Evolutionary conservation across 2,329 filamentous ascomycete genomes (phyloP), one percentile per base, ranked within the genome.

Genomic region (Apiospora saccharicola): DNA sequence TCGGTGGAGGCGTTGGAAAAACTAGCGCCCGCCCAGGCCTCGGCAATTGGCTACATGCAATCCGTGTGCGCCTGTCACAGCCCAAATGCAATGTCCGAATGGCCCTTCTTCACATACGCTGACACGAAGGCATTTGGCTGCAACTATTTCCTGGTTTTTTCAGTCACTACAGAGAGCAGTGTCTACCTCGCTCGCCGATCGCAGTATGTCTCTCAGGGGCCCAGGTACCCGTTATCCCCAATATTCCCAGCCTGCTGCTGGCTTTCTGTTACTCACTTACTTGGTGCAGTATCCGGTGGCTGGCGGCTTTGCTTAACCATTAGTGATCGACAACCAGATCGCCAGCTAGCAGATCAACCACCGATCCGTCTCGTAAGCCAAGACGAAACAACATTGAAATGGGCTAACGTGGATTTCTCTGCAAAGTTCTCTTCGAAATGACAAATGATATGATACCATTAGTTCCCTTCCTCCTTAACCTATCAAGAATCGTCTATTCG

Each of bases 11-110:
- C 53, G 30, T 61, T 37, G 53, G n/a, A 34, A 30, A 61, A 61
- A 61, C 37, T 61, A 37, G 53, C 53, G 53, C 53, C 53, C 53
- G 53, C 26, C 53, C 53, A 37, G 53, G 13, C 34, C n/a, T 64
- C 53, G 57, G 57, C 57, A 41, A 64, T 41, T 41, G 57, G 57
- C 57, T 64, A 41, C 53, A 61, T 64, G n/a, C 53, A 61, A 16
- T 7, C 53, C 53, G 16, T 37, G 6, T 41, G 26, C 13, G 26
- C 53, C 34, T 19, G 53, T 6, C 53, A 37, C 51, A 49, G 47
- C 26, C 13, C 51, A 34, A 19, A 37, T 16, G 51, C 51, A 30
- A 30, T 57, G 51, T 6, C 51, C 30, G 16, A 19, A 34, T 19
- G 53, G 3, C 53, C 46, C 22, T 30, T 10, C 37, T 41, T 10